A percentile compares a stretch with the other conserved stretches of the same genome.
phyloP scores from a whole-genome alignment of 345 rosid species.

The Eutrema japonicum region DNA sequence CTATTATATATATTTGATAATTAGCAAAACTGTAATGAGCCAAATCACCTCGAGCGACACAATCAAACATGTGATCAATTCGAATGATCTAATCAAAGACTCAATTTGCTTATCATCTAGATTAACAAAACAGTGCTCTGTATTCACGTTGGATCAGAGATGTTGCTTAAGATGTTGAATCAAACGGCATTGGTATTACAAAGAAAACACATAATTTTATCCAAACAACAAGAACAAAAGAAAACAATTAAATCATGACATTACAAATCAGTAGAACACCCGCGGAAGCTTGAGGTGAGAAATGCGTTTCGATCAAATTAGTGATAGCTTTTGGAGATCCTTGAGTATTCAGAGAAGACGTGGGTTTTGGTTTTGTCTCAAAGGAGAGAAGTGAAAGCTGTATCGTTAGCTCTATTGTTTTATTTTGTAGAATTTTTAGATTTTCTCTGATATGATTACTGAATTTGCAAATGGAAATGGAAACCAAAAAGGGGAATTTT shows the following conservation, averaged over 20 bases:
- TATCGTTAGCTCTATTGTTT: background rate
- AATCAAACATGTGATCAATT: constrained; percentile 4
- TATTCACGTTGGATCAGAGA: constrained; percentile 23
- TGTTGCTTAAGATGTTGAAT: background rate
- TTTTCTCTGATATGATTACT: constrained; percentile 28
- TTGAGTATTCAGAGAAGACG: constrained; percentile 23
- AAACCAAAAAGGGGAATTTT: constrained; percentile 16
- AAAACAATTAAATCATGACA: constrained; percentile 7
- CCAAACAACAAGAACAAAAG: background rate
- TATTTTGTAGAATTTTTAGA: constrained; percentile 6
- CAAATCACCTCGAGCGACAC: constrained; percentile 4
- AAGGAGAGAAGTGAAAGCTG: constrained; percentile 15
- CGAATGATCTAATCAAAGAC: constrained; percentile 25
- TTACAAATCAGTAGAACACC: constrained; percentile 28
- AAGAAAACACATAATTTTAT: background rate
- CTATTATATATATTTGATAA: background rate
- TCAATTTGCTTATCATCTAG: constrained; percentile 9
- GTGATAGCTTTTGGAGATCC: constrained; percentile 17
- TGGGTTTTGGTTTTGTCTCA: constrained; percentile 12
- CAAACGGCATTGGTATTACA: background rate
- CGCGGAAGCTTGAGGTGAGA: constrained; percentile 1
- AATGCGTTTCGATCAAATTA: constrained; percentile 10
- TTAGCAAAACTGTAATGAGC: constrained; percentile 1
- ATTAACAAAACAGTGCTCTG: constrained; percentile 5
- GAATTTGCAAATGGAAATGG: background rate